Conservation (phyloP, 2,329 filamentous ascomycete genomes). For the Xylaria sp. region DNA sequence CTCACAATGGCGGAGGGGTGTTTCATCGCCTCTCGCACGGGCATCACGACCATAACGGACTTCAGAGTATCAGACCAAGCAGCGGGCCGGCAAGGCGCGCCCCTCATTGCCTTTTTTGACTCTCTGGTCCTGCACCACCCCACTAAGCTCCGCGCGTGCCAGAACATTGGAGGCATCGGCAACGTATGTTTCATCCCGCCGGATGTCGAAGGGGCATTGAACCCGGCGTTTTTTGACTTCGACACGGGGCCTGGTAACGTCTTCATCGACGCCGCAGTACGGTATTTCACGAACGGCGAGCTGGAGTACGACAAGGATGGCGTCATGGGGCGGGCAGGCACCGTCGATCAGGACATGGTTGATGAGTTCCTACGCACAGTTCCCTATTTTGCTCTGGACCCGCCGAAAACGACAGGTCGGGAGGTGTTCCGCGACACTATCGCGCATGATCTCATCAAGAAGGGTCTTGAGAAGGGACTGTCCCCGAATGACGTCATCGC, state of each 20-base stretch:
- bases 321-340: conserved; percentile 54
- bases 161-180: conserved; percentile 66
- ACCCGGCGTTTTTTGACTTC: conserved; percentile 52
- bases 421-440: conserved; percentile 62
- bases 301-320: conserved; percentile 59
- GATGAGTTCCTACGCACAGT: conserved; percentile 53
- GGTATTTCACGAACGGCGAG: conserved; percentile 57
- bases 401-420: conserved; percentile 63
- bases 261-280: conserved; percentile 62
- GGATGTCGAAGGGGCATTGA: conserved; percentile 45
- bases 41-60: conserved; percentile 64
- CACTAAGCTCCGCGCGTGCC: conserved; percentile 61
- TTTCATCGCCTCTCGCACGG: conserved; percentile 59
- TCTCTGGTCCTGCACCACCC: conserved; percentile 61
- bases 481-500: conserved; percentile 57
- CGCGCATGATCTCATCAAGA: conserved; percentile 11
- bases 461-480: conserved; percentile 1
- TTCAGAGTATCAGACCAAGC: conserved; percentile 63
- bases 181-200: conserved; percentile 66
- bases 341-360: conserved; percentile 56
- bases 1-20: conserved; percentile 64
- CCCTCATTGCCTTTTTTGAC: conserved; percentile 63
- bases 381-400: conserved; percentile 56
- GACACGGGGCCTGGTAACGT: conserved; percentile 63
- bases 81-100: conserved; percentile 59